Evolutionary conservation across 148 eudicot genomes (phyloP).

Genomic region (Tetragonia tetragonoides): DNA sequence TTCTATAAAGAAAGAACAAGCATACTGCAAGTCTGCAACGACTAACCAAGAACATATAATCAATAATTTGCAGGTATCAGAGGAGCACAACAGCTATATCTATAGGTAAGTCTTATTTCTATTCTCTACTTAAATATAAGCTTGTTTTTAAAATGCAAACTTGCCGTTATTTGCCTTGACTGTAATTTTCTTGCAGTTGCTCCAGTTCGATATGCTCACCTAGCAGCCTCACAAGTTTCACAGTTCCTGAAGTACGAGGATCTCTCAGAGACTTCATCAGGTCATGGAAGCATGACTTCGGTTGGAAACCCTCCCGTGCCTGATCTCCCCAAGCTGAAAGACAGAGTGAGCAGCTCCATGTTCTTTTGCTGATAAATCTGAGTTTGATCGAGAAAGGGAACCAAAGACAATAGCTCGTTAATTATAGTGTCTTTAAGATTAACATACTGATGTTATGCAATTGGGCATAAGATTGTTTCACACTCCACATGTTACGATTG

Average conservation of each 20-base stretch:
- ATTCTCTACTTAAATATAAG: background rate
- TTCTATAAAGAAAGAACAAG: too few species aligned
- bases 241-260: background rate
- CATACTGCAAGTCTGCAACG: too few species aligned
- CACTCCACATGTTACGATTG: too few species aligned
- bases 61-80: slow-evolving; percentile 20
- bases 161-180: background rate
- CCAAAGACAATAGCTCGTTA: background rate
- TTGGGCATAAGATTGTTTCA: too few species aligned
- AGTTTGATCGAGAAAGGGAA: background rate
- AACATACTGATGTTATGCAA: background rate
- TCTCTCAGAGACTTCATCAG: slow-evolving; percentile 12
- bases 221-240: slow-evolving; percentile 8
- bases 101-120: slow-evolving; percentile 15
- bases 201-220: slow-evolving; percentile 14
- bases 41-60: background rate
- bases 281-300: slow-evolving; percentile 3
- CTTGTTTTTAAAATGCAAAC: background rate
- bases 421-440: background rate
- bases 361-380: slow-evolving; percentile 8
- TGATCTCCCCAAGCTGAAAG: slow-evolving; percentile 3
- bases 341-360: background rate
- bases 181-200: background rate
- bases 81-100: slow-evolving; percentile 30
- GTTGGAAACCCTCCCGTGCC: background rate